These are phyloP conservation scores for Nidula niveotomentosa DNA, from an alignment of 1,284 basidiomycete species.

Conservation along the genomic window DNA sequence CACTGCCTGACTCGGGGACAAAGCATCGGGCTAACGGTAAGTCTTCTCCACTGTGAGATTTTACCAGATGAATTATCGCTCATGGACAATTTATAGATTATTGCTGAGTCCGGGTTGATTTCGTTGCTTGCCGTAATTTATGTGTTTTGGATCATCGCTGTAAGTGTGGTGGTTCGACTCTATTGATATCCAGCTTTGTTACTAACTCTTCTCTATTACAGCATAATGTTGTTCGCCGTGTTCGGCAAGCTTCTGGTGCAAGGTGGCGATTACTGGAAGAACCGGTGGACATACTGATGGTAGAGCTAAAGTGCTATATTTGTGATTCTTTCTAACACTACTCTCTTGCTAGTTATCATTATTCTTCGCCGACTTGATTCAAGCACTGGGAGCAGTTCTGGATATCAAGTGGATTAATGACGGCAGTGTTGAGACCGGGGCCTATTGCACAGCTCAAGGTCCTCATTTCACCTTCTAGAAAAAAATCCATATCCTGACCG, in stretches of 20 bases:
- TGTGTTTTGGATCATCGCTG: conserved; percentile 11
- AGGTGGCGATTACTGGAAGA: conserved; percentile 26
- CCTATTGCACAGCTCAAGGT: conserved; percentile 33
- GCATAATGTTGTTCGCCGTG: conserved; percentile 24
- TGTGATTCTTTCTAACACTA: not conserved
- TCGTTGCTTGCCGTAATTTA: conserved; percentile 12
- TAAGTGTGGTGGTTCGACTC: not conserved
- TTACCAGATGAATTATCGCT: not conserved
- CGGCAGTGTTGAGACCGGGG: conserved; percentile 28
- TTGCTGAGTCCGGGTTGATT: conserved; percentile 10
- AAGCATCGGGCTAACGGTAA: conserved; percentile 17
- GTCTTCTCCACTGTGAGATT: not conserved
- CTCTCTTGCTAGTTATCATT: conserved; percentile 27
- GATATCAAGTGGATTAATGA: conserved; percentile 32
- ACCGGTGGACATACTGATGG: conserved; percentile 36
- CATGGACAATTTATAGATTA: conserved; percentile 4
- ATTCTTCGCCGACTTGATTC: conserved; percentile 31
- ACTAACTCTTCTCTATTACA: conserved; percentile 2
- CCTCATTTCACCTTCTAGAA: not conserved
- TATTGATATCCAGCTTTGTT: not conserved
- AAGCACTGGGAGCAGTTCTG: conserved; percentile 31
- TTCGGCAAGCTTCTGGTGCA: conserved; percentile 13
- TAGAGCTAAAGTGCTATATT: conserved; percentile 7
- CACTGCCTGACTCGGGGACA: conserved; percentile 16
- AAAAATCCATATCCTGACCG: not conserved